Percentiles rank a stretch among this genome's conserved stretches.
Conservation (phyloP, 768 basidiomycete species). For the Tricholoma hemisulphureum region DNA sequence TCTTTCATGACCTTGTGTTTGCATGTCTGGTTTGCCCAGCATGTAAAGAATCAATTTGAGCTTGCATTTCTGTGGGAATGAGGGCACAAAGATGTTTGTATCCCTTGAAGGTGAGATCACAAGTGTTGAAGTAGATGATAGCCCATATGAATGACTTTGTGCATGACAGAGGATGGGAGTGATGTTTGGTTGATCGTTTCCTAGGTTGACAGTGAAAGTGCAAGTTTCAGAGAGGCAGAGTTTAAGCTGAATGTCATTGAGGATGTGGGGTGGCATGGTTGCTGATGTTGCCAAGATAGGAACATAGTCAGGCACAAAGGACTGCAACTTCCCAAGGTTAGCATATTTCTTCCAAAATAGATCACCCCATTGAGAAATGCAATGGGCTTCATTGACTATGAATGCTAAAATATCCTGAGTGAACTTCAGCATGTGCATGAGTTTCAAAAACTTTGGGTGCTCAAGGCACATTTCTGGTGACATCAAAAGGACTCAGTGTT, state of each 20-base stretch:
- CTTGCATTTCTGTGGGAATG: not conserved
- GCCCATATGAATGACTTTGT: not conserved
- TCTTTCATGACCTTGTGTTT: not conserved
- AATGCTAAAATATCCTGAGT: not conserved
- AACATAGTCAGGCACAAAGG: not conserved
- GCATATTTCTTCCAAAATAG: not conserved
- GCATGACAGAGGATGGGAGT: not conserved
- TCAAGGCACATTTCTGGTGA: not conserved
- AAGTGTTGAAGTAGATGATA: not conserved
- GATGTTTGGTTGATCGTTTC: not conserved
- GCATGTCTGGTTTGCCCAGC: not conserved
- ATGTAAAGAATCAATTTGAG: not conserved
- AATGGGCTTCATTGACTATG: not conserved
- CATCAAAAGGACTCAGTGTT: not conserved
- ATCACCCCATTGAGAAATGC: not conserved
- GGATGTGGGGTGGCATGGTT: not conserved
- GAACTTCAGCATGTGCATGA: not conserved
- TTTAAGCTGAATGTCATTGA: not conserved
- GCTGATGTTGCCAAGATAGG: not conserved
- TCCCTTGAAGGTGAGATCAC: not conserved
- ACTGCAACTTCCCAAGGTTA: not conserved
- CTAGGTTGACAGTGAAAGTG: not conserved
- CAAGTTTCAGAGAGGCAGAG: not conserved
- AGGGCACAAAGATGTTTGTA: not conserved
- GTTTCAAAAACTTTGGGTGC: not conserved